Evolutionary conservation across 306 rosid species (phyloP), one percentile per base, ranked within the genome.

Genomic region (Cucurbita maxima): DNA sequence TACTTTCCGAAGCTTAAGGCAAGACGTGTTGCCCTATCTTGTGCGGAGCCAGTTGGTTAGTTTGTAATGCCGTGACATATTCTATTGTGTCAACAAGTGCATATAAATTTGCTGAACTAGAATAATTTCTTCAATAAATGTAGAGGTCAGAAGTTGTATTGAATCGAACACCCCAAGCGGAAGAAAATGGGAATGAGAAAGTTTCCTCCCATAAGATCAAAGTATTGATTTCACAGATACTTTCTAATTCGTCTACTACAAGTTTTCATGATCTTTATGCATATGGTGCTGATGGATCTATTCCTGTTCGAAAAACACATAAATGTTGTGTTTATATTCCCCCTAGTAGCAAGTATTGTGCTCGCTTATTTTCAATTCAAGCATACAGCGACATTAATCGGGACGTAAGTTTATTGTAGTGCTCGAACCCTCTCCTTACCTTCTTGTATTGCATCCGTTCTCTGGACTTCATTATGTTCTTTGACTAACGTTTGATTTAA

Each of bases 271-370:
- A 67, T 77, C 84, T 74, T 7, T 82, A 77, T 81, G 79, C 85
- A 34, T 56, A 79, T 75, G 81, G 84, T 77, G 74, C 85, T 78
- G 75, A 83, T 75, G 84, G 83, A 75, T 81, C 86, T 51, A 20
- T 81, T 76, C 80, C 80, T 63, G 86, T 37, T 56, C 86, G 68
- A 72, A 86, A 83, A 71, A 84, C 88, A 77, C 96, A 95, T 83
- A 95, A 95, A 82, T 95, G 99, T 77, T 95, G 99, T 71, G 97
- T 91, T 80, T 95, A 87, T 83, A 86, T 95, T 72, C 96, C 97
- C 64, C 77, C 79, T 77, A 87, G 83, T 78, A 85, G 80, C 87
- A 91, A 84, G 71, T 91, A 95, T 79, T 95, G 96, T 81, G 79
- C 86, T 63, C 90, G 96, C 80, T 81, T 95, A 79, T 89, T 84